Conservation (phyloP, 441 rosid genomes). For the Erodium trifolium region DNA sequence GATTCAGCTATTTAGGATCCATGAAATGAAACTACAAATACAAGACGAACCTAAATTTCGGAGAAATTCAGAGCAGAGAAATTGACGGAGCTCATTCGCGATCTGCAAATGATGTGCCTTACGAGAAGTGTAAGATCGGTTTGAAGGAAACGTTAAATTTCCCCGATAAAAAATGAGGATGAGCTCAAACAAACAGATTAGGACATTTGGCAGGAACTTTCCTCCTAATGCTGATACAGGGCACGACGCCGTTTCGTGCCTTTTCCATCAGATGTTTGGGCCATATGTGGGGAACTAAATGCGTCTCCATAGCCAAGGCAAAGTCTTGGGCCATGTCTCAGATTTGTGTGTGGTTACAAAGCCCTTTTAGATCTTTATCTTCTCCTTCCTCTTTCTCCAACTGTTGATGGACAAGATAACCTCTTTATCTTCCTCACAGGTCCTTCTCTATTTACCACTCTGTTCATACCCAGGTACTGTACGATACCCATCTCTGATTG, state of each 20-base stretch:
- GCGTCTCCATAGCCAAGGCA: not conserved
- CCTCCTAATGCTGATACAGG: not conserved
- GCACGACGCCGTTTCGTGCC: not conserved
- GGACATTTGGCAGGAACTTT: not conserved
- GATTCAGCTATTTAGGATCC: not conserved
- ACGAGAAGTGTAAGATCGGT: not conserved
- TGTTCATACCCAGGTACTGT: conserved; percentile 18
- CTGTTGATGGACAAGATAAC: conserved; percentile 1
- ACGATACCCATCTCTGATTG: not conserved
- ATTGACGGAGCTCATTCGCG: not conserved
- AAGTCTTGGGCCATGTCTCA: not conserved
- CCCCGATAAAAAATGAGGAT: not conserved
- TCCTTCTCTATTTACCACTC: conserved; percentile 9
- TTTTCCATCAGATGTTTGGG: not conserved
- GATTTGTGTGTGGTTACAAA: not conserved
- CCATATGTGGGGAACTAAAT: not conserved
- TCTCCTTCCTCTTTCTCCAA: no score
- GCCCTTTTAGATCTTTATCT: not conserved
- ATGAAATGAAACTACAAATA: not conserved
- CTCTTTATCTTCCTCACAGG: not conserved
- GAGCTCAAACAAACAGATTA: not conserved
- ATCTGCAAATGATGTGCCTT: not conserved
- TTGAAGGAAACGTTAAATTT: not conserved
- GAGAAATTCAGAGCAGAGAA: not conserved
- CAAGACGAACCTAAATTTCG: not conserved